Base-by-base conservation (phyloP, 2,329 filamentous ascomycete species). In the Orbilia javanica region DNA sequence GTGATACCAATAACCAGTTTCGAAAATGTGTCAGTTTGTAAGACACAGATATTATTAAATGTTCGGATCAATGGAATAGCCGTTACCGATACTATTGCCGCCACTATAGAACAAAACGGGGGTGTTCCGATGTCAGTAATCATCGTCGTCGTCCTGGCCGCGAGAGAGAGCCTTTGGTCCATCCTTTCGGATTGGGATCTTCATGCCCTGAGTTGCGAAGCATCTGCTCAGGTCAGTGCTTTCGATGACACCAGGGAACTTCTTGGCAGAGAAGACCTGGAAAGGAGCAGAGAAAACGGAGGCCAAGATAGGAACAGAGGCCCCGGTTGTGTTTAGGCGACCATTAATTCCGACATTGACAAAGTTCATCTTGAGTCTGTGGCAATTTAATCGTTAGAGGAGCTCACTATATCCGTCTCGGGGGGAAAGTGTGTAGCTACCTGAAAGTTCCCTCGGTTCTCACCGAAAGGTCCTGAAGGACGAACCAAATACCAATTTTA, bases 241-340 rank as follows among this genome's bases (percentile, higher is more conserved):
- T 83, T 98, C 95, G 73, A 97, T 97, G 0, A 99, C 96, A 46
- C 96, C 96, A 0, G 96, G 96, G 84, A 99, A 99, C 83, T 97
- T 97, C 88, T 99, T 99, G 57, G 96, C 96, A 1, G 93, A 97
- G 85, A 92, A 98, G 31, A 99, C 96, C 67, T 93, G 93, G 86
- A 99, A 98, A 1, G 90, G 88, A 3, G 97, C 92, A 57, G 93
- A 96, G 85, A 95, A 98, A 81, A 90, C 91, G 7, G 91, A 92
- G 0, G 95, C 94, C 18, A 98, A 88, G 11, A 97, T 91, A 0
- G 93, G 93, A 0, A 93, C 92, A 79, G 90, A 68, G 11, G 67
- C 53, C 10, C 69, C 90, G 70, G 90, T 91, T 42, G 89, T 91
- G 83, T 94, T 96, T 77, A 96, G 86, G 4, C 84, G 82, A 31